These are phyloP conservation scores for Gliomastix tumulicola DNA, from an alignment of 2,329 filamentous ascomycete species.

Conservation along the genomic window DNA sequence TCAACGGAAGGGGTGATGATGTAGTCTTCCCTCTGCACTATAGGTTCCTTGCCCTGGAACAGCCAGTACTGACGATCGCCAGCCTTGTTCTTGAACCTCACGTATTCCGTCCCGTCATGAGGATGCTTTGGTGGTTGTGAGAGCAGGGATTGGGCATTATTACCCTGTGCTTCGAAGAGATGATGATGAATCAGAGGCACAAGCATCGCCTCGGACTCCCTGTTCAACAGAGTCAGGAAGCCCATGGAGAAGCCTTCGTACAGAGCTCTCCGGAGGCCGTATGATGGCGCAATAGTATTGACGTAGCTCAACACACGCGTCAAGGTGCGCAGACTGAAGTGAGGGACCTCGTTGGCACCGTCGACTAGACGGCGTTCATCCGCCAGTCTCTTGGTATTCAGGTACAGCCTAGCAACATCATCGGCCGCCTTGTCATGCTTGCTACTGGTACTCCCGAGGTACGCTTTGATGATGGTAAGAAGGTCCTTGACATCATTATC, in stretches of 20 bases:
- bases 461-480: constrained; percentile 79
- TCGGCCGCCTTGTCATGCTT: constrained; percentile 68
- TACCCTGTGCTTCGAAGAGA: constrained; percentile 62
- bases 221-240: constrained; percentile 83
- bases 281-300: constrained; percentile 73
- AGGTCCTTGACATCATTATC: constrained; percentile 84
- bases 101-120: constrained; percentile 67
- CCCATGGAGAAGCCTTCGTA: constrained; percentile 98
- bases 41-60: constrained; percentile 59
- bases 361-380: constrained; percentile 83
- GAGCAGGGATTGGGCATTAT: constrained; percentile 67
- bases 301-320: constrained; percentile 88
- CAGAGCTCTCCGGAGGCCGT: constrained; percentile 77
- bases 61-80: constrained; percentile 80
- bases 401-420: constrained; percentile 80
- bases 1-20: constrained; percentile 96
- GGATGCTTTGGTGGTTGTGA: constrained; percentile 73
- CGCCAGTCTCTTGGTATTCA: constrained; percentile 77
- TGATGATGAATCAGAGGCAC: constrained; percentile 74
- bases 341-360: constrained; percentile 89
- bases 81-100: constrained; percentile 64
- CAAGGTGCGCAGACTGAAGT: constrained; percentile 92
- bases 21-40: constrained; percentile 74
- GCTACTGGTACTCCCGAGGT: constrained; percentile 65
- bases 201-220: constrained; percentile 72